Evolutionary conservation across 2,329 filamentous ascomycete genomes (phyloP), one percentile per base, ranked within the genome.

Genomic region (Rhynchosporium secalis): DNA sequence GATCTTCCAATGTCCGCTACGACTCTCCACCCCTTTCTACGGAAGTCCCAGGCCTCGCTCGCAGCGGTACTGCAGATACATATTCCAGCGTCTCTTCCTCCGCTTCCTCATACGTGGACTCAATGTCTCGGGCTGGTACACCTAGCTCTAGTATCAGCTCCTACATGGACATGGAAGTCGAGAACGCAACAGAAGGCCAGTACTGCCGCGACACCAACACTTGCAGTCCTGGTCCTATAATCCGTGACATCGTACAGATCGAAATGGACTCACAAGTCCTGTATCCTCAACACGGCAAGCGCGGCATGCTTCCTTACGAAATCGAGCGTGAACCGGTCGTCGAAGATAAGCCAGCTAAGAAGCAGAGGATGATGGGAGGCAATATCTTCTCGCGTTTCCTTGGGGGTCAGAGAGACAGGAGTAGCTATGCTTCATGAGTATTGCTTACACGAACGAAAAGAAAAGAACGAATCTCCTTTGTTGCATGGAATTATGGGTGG

Each of bases 1-100:
- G 58, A 40, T 45, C 60, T 15, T 57, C 52, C 15, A 59, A 38
- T 47, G 13, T 33, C 47, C 56, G 56, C 55, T 68, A 68, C 63
- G 65, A 73, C 52, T 76, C 75, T 10, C 74, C 75, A 51, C 75
- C 75, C 10, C 72, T 72, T 10, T 69, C 72, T 3, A 68, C 68
- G n/a, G 74, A 75, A 48, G 67, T 76, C 28, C 75, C 75, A 9
- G 70, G 62, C 55, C 72, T 76, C 33, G 69, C 70, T 20, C 72
- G 73, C 57, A 73, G 71, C 46, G 70, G 71, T 47, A 75, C 73
- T 8, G 61, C 63, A 33, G 72, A 73, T 54, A 69, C 67, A 41
- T 64, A 68, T 52, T 69, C 66, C 36, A 64, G 70, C 29, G 64
- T 70, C 54, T 72, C 71, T 38, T 75, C 73, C 29, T 75, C 73